Base-by-base conservation (phyloP, 345 rosid species). In the Acer saccharum region DNA sequence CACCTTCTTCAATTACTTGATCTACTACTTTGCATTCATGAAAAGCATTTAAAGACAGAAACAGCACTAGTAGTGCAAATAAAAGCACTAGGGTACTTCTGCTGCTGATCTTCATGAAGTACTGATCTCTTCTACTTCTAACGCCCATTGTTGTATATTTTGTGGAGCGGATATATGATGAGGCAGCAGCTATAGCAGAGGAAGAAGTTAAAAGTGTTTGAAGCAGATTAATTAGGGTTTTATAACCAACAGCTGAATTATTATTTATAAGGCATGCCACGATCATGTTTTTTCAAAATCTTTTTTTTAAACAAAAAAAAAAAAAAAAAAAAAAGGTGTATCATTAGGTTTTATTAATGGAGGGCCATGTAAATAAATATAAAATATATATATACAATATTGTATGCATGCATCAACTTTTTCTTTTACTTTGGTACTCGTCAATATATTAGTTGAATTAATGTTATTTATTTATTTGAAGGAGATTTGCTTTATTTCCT, bases 191-290 rank as follows among this genome's bases (percentile, higher is more conserved):
- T 18, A 9, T 6, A 20, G 64, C 8, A 13, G 73, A 16, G 29
- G 60, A 18, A 55, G 18, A 39, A 14, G 23, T 7, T 23, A 60
- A 58, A 43, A 57, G 25, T 10, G 23, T 60, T 13, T 64, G 69
- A 25, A 62, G 69, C 27, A 73, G 41, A 23, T n/a, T 35, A 43
- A 43, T 43, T 46, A 74, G 21, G 60, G 63, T 32, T 50, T n/a
- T 35, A 35, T 35, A 35, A 18, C 9, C 7, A 18, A 18, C 32
- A 44, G 29, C 2, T 64, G 77, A 7, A 64, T 65, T 74, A 64
- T 74, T 74, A 74, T 74, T 74, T 74, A 65, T 65, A 48, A 21
- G 62, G 62, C 70, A 74, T 72, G 67, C 39, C 68, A 63, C 63
- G 2, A 63, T 10, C 64, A 60, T 60, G 27, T 14, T 18, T 63